Evolutionary conservation across 345 rosid genomes (phyloP).

Genomic region (Alliaria petiolata): DNA sequence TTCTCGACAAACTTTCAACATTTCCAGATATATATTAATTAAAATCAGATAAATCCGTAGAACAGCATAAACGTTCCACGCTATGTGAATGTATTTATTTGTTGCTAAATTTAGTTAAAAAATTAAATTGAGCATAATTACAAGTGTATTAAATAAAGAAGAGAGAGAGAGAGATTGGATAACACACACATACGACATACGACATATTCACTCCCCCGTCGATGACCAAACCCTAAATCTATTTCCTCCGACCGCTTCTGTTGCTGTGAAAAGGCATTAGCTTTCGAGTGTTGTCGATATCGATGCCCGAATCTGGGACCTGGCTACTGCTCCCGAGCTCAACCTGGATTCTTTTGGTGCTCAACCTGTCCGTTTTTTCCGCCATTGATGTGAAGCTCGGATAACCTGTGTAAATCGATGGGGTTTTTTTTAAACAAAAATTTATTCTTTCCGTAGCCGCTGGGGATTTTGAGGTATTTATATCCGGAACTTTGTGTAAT

Average conservation of each 20-base stretch:
- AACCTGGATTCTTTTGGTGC: not conserved
- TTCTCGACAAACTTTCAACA: not conserved
- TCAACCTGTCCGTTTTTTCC: not conserved
- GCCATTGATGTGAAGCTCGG: conserved; percentile 12
- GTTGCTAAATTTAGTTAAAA: conserved; percentile 4
- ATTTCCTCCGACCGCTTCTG: conserved; percentile 21
- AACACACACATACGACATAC: conserved; percentile 2
- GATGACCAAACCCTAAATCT: conserved; percentile 34
- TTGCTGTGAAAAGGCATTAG: not conserved
- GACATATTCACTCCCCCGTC: not conserved
- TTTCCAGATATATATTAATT: not conserved
- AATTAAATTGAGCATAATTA: not conserved
- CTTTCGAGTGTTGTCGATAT: conserved; percentile 13
- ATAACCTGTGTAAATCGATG: not conserved
- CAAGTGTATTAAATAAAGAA: not conserved
- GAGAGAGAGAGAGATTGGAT: conserved; percentile 6
- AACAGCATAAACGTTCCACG: not conserved
- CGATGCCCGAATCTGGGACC: conserved; percentile 17
- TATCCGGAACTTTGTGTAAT: not conserved
- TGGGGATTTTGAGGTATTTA: not conserved
- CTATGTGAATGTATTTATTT: not conserved
- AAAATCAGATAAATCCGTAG: not conserved
- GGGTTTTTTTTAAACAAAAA: too few relatives aligned
- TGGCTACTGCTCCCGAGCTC: too few relatives aligned
- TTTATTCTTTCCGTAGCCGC: not conserved